Evolutionary conservation across 768 basidiomycete genomes (phyloP), one percentile per base, ranked within the genome.

Genomic region (Pleurotus eryngii): DNA sequence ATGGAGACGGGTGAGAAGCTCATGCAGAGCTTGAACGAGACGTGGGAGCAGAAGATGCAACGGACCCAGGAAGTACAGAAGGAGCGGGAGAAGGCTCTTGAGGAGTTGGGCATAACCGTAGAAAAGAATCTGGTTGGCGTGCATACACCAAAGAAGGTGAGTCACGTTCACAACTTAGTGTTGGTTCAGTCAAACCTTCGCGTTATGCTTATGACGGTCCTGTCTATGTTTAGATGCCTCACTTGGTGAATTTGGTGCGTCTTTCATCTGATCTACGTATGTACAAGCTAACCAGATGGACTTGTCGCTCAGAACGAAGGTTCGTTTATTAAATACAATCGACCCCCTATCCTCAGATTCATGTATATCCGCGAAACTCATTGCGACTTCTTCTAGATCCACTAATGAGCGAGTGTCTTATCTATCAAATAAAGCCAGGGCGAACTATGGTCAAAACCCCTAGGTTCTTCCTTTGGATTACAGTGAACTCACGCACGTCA

Each of bases 111-210:
- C 37, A 98, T 99, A 72, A 92, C 91, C 40, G 93, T 99, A 59
- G 96, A 98, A 74, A 98, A 95, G 81, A 91, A 95, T 62, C 74
- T 92, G 56, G 90, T 98, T 57, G 96, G 97, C 50, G 97, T 99
- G 57, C 95, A 97, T 76, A 95, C 97, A 18, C 97, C 97, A 27
- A 98, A 98, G 81, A 93, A 88, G 81, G 91, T 84, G 85, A 75
- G 76, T 48, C 27, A 49, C 43, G 43, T 58, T 57, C 38, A 55
- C 56, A 55, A 57, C 22, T 55, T 24, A 49, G 20, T 35, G 30
- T 35, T 35, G 30, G 8, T 35, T 35, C 30, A 35, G 17, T 55
- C 64, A 43, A 48, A 26, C 63, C 57, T 24, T 56, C 51, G 47
- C 38, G 53, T 20, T 58, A 17, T 48, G 15, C 47, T 40, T 49